Percentiles rank a stretch among this genome's conserved stretches.
Evolutionary conservation across 176 grass and related monocot species (phyloP).

Genomic region (Triticum urartu): DNA sequence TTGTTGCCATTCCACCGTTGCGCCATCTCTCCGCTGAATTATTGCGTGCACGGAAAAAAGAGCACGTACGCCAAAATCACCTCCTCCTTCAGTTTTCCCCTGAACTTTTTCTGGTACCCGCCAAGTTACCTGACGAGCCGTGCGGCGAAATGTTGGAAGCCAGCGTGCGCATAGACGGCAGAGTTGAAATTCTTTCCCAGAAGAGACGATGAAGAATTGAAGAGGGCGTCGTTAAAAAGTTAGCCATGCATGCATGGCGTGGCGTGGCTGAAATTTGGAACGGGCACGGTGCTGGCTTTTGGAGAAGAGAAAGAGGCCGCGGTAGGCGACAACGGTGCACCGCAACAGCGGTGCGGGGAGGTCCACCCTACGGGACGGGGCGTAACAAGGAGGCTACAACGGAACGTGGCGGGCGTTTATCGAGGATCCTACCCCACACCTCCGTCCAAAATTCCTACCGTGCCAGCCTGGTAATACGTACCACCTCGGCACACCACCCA

Average conservation of each 20-base stretch:
- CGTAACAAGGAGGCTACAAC: neutral
- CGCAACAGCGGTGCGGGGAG: constrained; percentile 27
- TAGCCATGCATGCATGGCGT: neutral
- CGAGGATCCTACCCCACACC: constrained; percentile 1
- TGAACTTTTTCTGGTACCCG: neutral
- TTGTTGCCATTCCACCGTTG: constrained; percentile 7
- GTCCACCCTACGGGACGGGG: neutral
- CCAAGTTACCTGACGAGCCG: neutral
- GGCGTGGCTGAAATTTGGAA: neutral
- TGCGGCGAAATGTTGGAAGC: neutral
- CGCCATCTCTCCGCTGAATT: constrained; percentile 8
- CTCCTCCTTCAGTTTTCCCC: no score
- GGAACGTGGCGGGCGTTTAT: constrained; percentile 24
- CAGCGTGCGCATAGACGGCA: neutral
- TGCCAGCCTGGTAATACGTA: constrained; percentile 7
- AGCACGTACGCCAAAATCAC: neutral
- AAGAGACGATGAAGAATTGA: neutral
- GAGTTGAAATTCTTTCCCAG: neutral
- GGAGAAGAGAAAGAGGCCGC: neutral
- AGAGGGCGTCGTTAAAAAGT: neutral
- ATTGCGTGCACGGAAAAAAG: neutral
- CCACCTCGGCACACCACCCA: neutral
- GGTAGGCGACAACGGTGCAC: constrained; percentile 18
- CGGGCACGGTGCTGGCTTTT: neutral
- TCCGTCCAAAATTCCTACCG: neutral